These are phyloP conservation scores for Tolypocladium ophioglossoides DNA, from an alignment of 2,329 filamentous ascomycete species.

Conservation along the genomic window DNA sequence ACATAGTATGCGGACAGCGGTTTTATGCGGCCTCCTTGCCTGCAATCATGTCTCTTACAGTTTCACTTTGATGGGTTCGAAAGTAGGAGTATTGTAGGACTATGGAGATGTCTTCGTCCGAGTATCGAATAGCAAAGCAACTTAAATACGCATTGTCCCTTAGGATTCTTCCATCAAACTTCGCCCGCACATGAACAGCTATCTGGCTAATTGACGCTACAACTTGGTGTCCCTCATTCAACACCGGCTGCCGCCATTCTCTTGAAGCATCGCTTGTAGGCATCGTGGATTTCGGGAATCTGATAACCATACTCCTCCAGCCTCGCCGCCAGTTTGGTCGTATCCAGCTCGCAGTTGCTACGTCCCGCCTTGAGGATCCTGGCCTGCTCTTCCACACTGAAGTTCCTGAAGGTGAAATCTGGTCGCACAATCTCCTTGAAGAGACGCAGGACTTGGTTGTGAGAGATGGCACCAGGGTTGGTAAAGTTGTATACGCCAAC, in stretches of 20 bases:
- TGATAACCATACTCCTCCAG: constrained; percentile 47
- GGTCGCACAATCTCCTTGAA: constrained; percentile 56
- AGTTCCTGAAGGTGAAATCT: constrained; percentile 52
- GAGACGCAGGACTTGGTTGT: constrained; percentile 55
- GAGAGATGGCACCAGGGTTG: constrained; percentile 60
- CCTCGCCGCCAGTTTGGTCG: constrained; percentile 49
- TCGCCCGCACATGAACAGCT: too few species aligned
- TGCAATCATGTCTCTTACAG: too few species aligned
- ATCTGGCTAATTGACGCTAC: too few species aligned
- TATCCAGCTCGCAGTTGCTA: constrained; percentile 56
- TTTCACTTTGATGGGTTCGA: too few species aligned
- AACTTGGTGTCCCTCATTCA: constrained; percentile 23
- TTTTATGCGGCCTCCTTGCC: too few species aligned
- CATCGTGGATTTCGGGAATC: constrained; percentile 51
- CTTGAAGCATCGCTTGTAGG: constrained; percentile 52
- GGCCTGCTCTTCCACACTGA: constrained; percentile 53
- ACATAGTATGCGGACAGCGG: too few species aligned
- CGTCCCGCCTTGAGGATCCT: constrained; percentile 58
- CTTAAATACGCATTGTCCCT: too few species aligned
- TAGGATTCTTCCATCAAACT: too few species aligned
- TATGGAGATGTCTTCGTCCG: too few species aligned
- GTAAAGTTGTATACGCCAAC: constrained; percentile 61
- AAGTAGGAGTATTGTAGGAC: too few species aligned
- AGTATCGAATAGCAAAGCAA: too few species aligned
- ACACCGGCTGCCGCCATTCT: constrained; percentile 48